Evolutionary conservation across 1,284 basidiomycete species (phyloP), one percentile per base, ranked within the genome.

Genomic region (Melampsora americana): DNA sequence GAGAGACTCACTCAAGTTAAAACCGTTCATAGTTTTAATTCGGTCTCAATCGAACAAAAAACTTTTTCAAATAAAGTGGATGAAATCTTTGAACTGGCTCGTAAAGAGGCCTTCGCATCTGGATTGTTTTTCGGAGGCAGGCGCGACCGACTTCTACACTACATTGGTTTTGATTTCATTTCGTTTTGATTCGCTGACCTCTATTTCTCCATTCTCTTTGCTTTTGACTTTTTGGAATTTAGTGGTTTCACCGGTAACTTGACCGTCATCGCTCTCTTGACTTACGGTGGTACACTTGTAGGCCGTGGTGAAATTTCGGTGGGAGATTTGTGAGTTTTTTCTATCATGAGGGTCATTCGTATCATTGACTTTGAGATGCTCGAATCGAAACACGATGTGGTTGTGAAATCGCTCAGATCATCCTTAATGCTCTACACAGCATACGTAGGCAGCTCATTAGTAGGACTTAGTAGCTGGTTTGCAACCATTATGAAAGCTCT

Each of bases 171-270:
- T 66, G n/a, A 44, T 62, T 46, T 16, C 11, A 44, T 50, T 28
- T n/a, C 26, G 16, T 44, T 23, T 23, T 61, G 16, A 35, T 39
- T 12, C 23, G 16, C 20, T 48, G 28, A 42, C 64, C 35, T 73
- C n/a, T n/a, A n/a, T 77, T 14, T 76, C 14, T 78, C 78, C 56
- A 65, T 69, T 42, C 46, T 26, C n/a, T 65, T 39, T 44, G 1
- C 71, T 71, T 78, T 46, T 46, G 14, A 68, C 18, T 78, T n/a
- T n/a, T 66, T 67, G 46, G 66, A 92, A 18, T 89, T 89, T 73
- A 95, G 92, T 0, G 94, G 94, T 0, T 92, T 95, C 87, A 93
- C 93, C 68, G 96, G 96, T 12, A 99, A 99, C 82, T 87, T 96
- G 64, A 93, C 94, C 0, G 85, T 98, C 78, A 85, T 99, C 60